Evolutionary conservation across 2,329 filamentous ascomycete genomes (phyloP).

Genomic region (Huntiella abstrusa): DNA sequence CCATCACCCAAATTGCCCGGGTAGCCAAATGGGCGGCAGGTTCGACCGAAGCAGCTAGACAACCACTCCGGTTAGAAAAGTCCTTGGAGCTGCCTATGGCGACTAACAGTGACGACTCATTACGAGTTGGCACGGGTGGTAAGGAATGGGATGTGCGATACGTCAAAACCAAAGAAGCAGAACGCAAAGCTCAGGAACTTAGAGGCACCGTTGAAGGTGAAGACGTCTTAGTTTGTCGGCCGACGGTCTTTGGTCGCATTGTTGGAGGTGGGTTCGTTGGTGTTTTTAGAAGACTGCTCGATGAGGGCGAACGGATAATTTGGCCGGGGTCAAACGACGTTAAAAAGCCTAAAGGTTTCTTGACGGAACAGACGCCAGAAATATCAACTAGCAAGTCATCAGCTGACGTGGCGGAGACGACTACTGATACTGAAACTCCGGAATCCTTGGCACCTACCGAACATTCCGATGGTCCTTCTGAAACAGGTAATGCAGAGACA

Average conservation of each 20-base stretch:
- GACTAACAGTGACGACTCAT: conserved; percentile 22
- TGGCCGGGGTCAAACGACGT: neutral
- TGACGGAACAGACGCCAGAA: neutral
- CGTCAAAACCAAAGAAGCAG: conserved; percentile 16
- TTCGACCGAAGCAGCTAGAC: conserved; percentile 9
- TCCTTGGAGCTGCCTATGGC: conserved; percentile 37
- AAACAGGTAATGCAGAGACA: too few relatives aligned
- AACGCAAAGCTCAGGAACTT: conserved; percentile 11
- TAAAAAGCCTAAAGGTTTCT: conserved; percentile 1
- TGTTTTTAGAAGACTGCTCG: conserved; percentile 20
- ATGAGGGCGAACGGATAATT: conserved; percentile 1
- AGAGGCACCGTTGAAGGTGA: conserved; percentile 12
- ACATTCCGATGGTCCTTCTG: too few relatives aligned
- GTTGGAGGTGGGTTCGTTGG: conserved; percentile 24
- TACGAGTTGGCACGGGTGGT: conserved; percentile 29
- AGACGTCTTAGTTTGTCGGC: conserved; percentile 23
- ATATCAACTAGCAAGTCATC: neutral
- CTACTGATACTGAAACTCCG: neutral
- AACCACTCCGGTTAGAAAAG: conserved; percentile 29
- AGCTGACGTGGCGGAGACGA: neutral
- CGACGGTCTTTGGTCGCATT: conserved; percentile 23
- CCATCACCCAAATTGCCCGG: conserved; percentile 56
- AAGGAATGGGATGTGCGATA: conserved; percentile 45
- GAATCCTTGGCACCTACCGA: too few relatives aligned
- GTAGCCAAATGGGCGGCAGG: conserved; percentile 29